Evolutionary conservation across 208 protist genomes (phyloP).

Genomic region (Leishmania amazonensis): DNA sequence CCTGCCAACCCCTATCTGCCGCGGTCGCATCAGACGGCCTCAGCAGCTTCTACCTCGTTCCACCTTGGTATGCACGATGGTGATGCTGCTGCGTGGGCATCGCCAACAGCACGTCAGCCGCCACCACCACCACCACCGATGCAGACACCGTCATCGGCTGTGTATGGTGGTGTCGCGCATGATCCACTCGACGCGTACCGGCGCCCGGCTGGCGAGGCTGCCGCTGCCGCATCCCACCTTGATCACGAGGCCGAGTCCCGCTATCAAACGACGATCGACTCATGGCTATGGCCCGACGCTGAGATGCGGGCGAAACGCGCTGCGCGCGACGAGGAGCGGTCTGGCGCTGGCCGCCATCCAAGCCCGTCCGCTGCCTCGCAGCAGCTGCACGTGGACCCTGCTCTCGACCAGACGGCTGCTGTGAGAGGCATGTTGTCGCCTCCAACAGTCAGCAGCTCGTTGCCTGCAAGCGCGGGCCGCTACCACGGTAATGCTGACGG

Average conservation of each 20-base stretch:
- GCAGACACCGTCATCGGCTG: neutral
- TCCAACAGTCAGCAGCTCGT: conserved; percentile 16
- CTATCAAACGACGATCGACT: conserved; percentile 27
- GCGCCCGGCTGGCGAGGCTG: neutral
- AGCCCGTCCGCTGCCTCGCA: conserved; percentile 12
- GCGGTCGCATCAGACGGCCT: neutral
- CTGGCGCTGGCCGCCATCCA: neutral
- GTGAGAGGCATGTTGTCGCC: conserved; percentile 5
- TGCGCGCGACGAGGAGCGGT: neutral
- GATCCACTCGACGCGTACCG: conserved; percentile 19
- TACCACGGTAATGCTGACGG: conserved; percentile 8
- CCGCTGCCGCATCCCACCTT: neutral
- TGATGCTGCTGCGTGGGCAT: neutral
- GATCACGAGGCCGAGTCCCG: conserved; percentile 12
- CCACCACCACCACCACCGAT: conserved; percentile 19
- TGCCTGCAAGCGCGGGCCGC: conserved; percentile 11
- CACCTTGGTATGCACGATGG: neutral
- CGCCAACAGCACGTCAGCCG: conserved; percentile 5
- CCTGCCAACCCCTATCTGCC: neutral
- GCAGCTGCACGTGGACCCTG: conserved; percentile 9
- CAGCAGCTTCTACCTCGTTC: neutral
- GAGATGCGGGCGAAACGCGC: neutral
- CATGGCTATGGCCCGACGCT: conserved; percentile 18
- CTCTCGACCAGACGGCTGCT: neutral
- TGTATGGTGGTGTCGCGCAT: neutral